Base-by-base conservation (phyloP, 768 basidiomycete species). In the Piloderma croceum region DNA sequence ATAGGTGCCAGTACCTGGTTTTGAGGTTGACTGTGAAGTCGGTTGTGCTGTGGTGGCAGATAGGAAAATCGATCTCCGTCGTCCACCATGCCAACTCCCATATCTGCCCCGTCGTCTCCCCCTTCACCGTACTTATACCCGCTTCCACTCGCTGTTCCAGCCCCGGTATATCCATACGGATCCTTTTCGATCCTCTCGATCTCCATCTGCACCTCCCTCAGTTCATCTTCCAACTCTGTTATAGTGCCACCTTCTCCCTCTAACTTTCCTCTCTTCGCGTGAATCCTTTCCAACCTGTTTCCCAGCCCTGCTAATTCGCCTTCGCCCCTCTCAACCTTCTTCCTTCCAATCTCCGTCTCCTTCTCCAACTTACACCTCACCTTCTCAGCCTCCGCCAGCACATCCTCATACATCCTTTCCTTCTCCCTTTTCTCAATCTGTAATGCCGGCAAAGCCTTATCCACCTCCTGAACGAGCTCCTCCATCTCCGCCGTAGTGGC, bases 271-370 rank as follows among this genome's bases (percentile, higher is more conserved):
- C 70, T 71, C 65, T 80, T 83, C 41, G 62, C 67, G 21, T 56
- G 68, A 39, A 90, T 60, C 53, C 76, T 78, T 43, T 94, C 91
- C 43, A 90, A 61, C 53, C 76, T 76, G 48, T 76, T 75, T 3
- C 63, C 68, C 41, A 83, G 56, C 1, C 63, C 61, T 6, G 70
- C 63, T 23, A 83, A 64, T 52, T 90, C 89, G 11, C 60, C 61
- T 50, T 70, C 76, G 64, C 78, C 62, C 11, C 62, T 58, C 25
- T 85, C 83, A 21, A 73, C 53, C 33, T 69, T 61, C 58, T 77
- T 78, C 50, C 67, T 74, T 46, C 69, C 73, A 46, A 65, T 64
- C 38, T 70, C 70, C 43, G 75, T 71, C 36, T 59, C 70, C 35
- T 61, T 69, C 29, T 74, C 74, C 11, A 73, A 59, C 47, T 74